These are phyloP conservation scores for Xanthoconium separans DNA, from an alignment of 1,284 basidiomycete genomes.

Conservation along the genomic window DNA sequence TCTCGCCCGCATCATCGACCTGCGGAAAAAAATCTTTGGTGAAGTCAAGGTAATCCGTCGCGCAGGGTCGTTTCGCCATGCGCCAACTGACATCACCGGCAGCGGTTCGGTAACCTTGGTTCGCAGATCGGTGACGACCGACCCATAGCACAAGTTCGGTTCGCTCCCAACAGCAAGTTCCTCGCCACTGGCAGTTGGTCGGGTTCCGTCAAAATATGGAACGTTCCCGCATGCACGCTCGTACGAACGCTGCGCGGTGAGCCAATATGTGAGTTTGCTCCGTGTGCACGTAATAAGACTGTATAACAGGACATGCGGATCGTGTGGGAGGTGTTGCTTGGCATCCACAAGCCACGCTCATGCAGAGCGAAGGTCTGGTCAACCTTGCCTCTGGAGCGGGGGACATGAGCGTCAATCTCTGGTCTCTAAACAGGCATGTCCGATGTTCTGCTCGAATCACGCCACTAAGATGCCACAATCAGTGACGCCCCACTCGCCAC, in stretches of 20 bases:
- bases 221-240: constrained; percentile 84
- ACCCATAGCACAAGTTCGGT: constrained; percentile 91
- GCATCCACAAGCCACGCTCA: constrained; percentile 93
- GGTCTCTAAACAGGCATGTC: constrained; percentile 75
- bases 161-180: constrained; percentile 87
- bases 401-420: constrained; percentile 84
- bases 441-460: constrained; percentile 1
- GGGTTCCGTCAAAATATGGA: constrained; percentile 93
- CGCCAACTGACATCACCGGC: constrained; percentile 7
- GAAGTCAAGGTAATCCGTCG: constrained; percentile 73
- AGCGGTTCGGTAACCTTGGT: constrained; percentile 90
- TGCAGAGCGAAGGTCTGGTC: constrained; percentile 64
- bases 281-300: constrained; percentile 13
- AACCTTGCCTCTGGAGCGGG: constrained; percentile 93
- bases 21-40: constrained; percentile 85
- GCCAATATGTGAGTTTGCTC: constrained; percentile 11
- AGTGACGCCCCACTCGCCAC: constrained; percentile 64
- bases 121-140: constrained; percentile 98
- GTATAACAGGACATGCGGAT: constrained; percentile 74
- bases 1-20: constrained; percentile 88
- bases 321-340: constrained; percentile 95
- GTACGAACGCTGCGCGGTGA: constrained; percentile 70
- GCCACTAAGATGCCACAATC: constrained; percentile 47
- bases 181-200: constrained; percentile 96
- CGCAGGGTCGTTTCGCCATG: not conserved